Percentiles rank a stretch among this genome's conserved stretches.
phyloP scores from a whole-genome alignment of 768 basidiomycete species.

The Tricholoma furcatifolium region DNA sequence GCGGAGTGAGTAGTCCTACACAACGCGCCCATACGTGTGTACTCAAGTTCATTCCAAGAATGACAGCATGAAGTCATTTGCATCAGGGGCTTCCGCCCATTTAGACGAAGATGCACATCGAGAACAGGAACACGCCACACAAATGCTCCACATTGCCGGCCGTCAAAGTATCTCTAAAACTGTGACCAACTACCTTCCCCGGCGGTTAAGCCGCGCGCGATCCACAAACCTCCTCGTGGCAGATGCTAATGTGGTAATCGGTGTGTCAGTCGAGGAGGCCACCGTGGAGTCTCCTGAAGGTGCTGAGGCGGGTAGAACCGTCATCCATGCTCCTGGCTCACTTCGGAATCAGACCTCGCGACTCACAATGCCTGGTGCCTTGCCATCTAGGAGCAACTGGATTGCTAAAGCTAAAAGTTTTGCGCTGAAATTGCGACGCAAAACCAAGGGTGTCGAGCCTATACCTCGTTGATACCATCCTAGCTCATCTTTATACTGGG shows the following conservation, averaged over 20 bases:
- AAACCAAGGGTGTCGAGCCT: conserved; percentile 21
- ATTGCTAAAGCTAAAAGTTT: conserved; percentile 38
- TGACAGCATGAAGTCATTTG: conserved; percentile 42
- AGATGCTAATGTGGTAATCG: conserved; percentile 38
- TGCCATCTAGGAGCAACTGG: conserved; percentile 24
- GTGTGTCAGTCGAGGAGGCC: conserved; percentile 47
- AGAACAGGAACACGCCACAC: conserved; percentile 49
- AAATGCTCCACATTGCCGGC: conserved; percentile 45
- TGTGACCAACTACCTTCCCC: conserved; percentile 41
- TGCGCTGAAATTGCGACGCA: conserved; percentile 43
- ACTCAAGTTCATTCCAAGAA: conserved; percentile 29
- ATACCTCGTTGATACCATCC: conserved; percentile 2
- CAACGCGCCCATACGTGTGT: too few species aligned
- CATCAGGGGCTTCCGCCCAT: conserved; percentile 36
- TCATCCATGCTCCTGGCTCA: conserved; percentile 30
- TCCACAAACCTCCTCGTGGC: conserved; percentile 35
- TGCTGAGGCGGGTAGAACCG: conserved; percentile 26
- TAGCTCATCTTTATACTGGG: conserved; percentile 1
- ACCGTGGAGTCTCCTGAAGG: conserved; percentile 32
- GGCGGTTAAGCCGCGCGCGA: conserved; percentile 41
- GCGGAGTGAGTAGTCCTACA: not conserved
- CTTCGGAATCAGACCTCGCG: conserved; percentile 36
- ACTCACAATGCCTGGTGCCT: conserved; percentile 23
- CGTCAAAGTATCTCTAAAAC: conserved; percentile 42
- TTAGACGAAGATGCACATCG: conserved; percentile 28